Base-by-base conservation (phyloP, 352 stramenopile genomes). In the Sclerospora graminicola region DNA sequence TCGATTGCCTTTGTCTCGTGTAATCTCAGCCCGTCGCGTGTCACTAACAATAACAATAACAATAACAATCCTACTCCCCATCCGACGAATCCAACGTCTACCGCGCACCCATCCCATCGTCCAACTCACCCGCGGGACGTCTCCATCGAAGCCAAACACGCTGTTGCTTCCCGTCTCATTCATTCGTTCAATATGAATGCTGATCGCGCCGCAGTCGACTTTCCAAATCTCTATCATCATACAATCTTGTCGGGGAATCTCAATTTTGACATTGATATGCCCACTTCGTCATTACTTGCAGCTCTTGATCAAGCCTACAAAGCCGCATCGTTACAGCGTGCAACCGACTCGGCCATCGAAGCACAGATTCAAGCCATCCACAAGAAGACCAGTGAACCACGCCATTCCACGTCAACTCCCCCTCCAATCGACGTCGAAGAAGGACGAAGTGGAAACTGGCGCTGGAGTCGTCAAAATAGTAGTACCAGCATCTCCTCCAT, bases 1-100 rank as follows among this genome's bases (percentile, higher is more conserved):
- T 87, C 80, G 1, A 76, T 92, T n/a, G 73, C 80, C 4, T 89
- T 92, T 38, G 78, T 89, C 0, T 86, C 77, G 38, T 88, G 73
- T 45, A 84, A 84, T 41, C 69, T 92, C 26, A 69, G 66, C 13
- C 21, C 21, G 21, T 26, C 21, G 21, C 21, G 6, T 6, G 21
- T 7, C 21, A 26, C 21, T 6, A 6, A 26, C 21, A 6, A 26
- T 6, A 26, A 26, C 21, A 6, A n/a, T n/a, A n/a, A n/a, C n/a
- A n/a, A n/a, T n/a, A n/a, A n/a, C n/a, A n/a, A n/a, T n/a, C n/a
- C n/a, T n/a, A n/a, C n/a, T n/a, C n/a, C n/a, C n/a, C n/a, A n/a
- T n/a, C n/a, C n/a, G n/a, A n/a, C n/a, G n/a, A n/a, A n/a, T n/a
- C n/a, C n/a, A n/a, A 68, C 64, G 9, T 69, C 55, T n/a, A 35